Evolutionary conservation across 768 basidiomycete genomes (phyloP), one percentile per base, ranked within the genome.

Genomic region (Phlebiopsis flavidoalba): DNA sequence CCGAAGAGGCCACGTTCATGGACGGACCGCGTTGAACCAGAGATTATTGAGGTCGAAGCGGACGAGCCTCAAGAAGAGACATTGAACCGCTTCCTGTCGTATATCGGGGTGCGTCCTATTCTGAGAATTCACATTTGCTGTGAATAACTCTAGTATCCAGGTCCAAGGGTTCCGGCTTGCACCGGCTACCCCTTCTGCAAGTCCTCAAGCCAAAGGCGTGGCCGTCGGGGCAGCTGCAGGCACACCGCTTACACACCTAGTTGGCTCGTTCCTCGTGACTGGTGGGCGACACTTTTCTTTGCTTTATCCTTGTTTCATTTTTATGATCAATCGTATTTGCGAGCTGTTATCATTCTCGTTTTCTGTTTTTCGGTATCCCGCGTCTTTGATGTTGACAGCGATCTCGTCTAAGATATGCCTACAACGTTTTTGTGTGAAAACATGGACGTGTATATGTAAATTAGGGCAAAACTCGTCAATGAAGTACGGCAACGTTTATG

Each of bases 71-170:
- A 48, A 8, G 61, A 62, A 31, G 61, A 62, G 21, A 57, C 45
- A 21, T 21, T 62, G 21, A 62, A 62, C 46, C 49, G 51, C 26
- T 62, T 62, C 26, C 31, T 62, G 31, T 53, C 50, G 22, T 57
- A 59, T 52, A 62, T 62, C 45, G 61, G 61, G 10, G 61, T 62
- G 40, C 40, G 61, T 59, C 14, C 19, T 3, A n/a, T 19, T 36
- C 19, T 31, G 11, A n/a, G n/a, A 15, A 8, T 52, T 17, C 14
- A 19, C 10, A 33, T 51, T 10, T 36, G n/a, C 24, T n/a, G 17
- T 19, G 22, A 53, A 19, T 60, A 35, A 47, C 52, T 2, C 15
- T 24, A 4, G 17, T 57, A 8, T 17, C 2, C 26, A 61, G 60
- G 60, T 61, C 46, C 40, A 43, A 43, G 54, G 60, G 5, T 61